Base-by-base conservation (phyloP, 495 filamentous ascomycete species). In the Penicillium parvum region DNA sequence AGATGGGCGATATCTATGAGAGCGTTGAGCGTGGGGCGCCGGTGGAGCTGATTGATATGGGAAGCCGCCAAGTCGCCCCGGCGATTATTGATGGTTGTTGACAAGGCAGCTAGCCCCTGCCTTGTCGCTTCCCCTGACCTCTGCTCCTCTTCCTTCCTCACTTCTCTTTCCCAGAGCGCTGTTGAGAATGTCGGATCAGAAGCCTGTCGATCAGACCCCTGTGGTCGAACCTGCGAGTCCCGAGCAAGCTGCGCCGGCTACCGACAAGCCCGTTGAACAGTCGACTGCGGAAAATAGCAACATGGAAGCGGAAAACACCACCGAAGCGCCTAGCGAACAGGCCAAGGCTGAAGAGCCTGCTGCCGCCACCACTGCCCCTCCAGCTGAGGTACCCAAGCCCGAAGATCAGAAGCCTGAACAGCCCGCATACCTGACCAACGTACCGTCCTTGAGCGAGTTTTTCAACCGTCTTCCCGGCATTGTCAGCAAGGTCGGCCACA, bases 401-500 rank as follows among this genome's bases (percentile, higher is more conserved):
- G 54, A 61, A 25, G 48, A 68, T 27, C 51, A 55, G 27, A 42
- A 54, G 38, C 45, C 52, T 9, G 54, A 61, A 18, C 55, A 63
- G 41, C 63, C 65, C 10, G 57, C 52, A 10, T 73, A 71, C 29
- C 49, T 73, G 33, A 58, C 54, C 29, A 71, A 64, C 9, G 63
- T 59, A 33, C 63, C 68, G 2, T 58, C 55, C 7, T 49, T 73
- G 36, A 43, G 34, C 25, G 49, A 67, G 40, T 57, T 73, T 41
- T 72, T 72, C 26, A 57, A 65, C 4, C 50, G 59, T 8, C 64
- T 73, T 8, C 64, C 66, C 3, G 23, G 46, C 29, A 68, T 84
- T 40, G 57, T 81, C 35, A 55, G 57, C 18, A 65, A 69, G 22
- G 64, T 74, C 6, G 65, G 66, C 19, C 73, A 90, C 55, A 58